These are phyloP conservation scores for Yarrowia sp. DNA, from an alignment of 805 yeast species.

Conservation along the genomic window DNA sequence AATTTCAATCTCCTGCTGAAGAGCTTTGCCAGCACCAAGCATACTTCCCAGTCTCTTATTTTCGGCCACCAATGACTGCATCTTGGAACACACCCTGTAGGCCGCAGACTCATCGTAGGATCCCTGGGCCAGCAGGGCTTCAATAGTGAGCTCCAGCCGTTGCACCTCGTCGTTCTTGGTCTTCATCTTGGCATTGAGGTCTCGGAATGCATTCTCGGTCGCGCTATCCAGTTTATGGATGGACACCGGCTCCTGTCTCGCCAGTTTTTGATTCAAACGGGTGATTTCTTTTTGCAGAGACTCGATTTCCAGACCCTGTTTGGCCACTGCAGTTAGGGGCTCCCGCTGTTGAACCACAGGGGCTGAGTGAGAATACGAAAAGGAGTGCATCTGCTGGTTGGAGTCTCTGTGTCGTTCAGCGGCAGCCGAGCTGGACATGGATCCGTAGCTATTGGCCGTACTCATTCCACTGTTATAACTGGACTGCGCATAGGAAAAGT, in stretches of 20 bases:
- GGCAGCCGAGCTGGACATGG: conserved; percentile 8
- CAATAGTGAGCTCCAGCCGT: conserved; percentile 21
- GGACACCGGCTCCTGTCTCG: conserved; percentile 19
- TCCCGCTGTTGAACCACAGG: not conserved
- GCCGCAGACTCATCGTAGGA: conserved; percentile 18
- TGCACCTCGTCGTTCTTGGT: conserved; percentile 7
- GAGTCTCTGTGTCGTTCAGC: conserved; percentile 7
- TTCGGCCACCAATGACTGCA: conserved; percentile 21
- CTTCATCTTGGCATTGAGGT: conserved; percentile 7
- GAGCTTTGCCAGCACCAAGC: conserved; percentile 20
- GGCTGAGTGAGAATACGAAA: not conserved
- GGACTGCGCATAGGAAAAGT: conserved; percentile 13
- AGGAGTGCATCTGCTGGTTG: not conserved
- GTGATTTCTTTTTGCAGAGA: conserved; percentile 17
- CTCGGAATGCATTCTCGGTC: conserved; percentile 12
- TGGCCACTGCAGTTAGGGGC: conserved; percentile 8
- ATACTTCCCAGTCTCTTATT: conserved; percentile 19
- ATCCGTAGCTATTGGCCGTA: conserved; percentile 9
- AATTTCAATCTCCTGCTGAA: conserved; percentile 28
- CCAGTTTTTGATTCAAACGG: conserved; percentile 3
- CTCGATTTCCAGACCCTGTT: conserved; percentile 31
- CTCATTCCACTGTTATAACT: conserved; percentile 11
- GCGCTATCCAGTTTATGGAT: conserved; percentile 18
- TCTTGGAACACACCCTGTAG: conserved; percentile 22
- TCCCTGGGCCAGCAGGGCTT: conserved; percentile 28